A percentile compares a stretch with the other conserved stretches of the same genome.
Evolutionary conservation across 176 grass and related monocot genomes (phyloP).

Genomic region (Microstegium vimineum): DNA sequence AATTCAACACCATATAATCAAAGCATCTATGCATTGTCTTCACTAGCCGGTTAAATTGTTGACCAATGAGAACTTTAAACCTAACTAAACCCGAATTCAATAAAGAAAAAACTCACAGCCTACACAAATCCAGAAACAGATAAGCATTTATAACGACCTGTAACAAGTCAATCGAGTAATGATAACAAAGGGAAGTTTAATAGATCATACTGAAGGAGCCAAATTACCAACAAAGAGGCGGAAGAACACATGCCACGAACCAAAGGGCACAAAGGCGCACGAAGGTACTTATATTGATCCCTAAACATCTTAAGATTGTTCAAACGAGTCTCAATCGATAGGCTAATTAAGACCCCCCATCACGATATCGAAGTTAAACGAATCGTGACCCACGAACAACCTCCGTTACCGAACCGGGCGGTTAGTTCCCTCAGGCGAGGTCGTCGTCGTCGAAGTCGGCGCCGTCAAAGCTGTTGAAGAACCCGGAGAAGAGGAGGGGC

Average conservation of each 20-base stretch:
- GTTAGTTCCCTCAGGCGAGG: conserved; percentile 18
- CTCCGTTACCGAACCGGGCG: not conserved
- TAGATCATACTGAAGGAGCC: not conserved
- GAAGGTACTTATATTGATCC: conserved; percentile 4
- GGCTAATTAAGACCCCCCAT: not conserved
- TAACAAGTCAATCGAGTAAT: not conserved
- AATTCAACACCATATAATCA: not conserved
- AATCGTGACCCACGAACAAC: not conserved
- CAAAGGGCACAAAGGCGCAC: too few relatives aligned
- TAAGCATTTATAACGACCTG: not conserved
- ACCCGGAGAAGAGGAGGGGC: conserved; percentile 29
- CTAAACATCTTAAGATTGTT: not conserved
- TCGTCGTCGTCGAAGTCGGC: conserved; percentile 59
- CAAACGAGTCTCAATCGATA: not conserved
- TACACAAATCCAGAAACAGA: not conserved
- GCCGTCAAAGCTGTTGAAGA: conserved; percentile 54
- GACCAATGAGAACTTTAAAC: not conserved
- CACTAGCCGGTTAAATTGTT: not conserved
- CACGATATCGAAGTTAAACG: not conserved
- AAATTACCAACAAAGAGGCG: not conserved
- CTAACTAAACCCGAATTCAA: not conserved
- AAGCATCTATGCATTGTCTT: not conserved
- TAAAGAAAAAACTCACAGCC: not conserved
- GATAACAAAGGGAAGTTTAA: not conserved
- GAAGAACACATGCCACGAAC: not conserved